Percentiles rank a stretch among this genome's conserved stretches.
phyloP scores from a whole-genome alignment of 768 basidiomycete genomes.

The Coprinopsis sp. region DNA sequence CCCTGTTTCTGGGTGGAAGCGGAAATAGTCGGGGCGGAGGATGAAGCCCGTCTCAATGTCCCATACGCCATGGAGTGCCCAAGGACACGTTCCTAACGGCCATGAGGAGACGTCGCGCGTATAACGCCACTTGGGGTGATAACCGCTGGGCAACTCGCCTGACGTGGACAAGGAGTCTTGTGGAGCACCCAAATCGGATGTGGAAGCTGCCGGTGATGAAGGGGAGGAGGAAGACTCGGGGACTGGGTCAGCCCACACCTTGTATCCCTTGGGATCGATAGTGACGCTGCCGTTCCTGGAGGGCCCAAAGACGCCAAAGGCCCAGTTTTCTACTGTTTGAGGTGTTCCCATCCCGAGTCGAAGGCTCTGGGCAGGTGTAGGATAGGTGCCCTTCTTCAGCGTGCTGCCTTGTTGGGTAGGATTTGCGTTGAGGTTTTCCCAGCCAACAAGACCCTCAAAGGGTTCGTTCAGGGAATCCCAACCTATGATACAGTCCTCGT shows the following conservation, averaged over 20 bases:
- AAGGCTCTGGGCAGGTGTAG: conserved; percentile 80
- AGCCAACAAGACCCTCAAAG: conserved; percentile 70
- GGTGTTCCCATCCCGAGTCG: conserved; percentile 84
- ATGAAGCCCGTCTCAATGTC: conserved; percentile 65
- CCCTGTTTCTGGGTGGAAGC: conserved; percentile 35
- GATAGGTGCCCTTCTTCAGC: conserved; percentile 82
- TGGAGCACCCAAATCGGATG: neutral
- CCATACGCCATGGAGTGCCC: conserved; percentile 92
- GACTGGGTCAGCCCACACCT: conserved; percentile 67
- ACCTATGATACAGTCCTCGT: conserved; percentile 88
- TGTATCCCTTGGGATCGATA: conserved; percentile 79
- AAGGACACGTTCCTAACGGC: conserved; percentile 74
- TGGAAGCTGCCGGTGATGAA: neutral
- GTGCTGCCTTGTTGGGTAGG: conserved; percentile 66
- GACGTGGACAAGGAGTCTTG: no score
- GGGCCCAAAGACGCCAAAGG: conserved; percentile 78
- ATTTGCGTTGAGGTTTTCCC: conserved; percentile 60
- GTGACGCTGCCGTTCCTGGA: conserved; percentile 65
- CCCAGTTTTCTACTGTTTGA: conserved; percentile 78
- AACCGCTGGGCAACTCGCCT: conserved; percentile 38
- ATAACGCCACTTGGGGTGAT: conserved; percentile 80
- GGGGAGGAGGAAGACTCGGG: neutral
- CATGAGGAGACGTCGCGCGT: conserved; percentile 58
- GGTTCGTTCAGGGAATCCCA: conserved; percentile 99
- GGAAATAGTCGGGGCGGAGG: conserved; percentile 75